Evolutionary conservation across 2,329 filamentous ascomycete species (phyloP), one percentile per base, ranked within the genome.

Genomic region (Cercospora beticola): DNA sequence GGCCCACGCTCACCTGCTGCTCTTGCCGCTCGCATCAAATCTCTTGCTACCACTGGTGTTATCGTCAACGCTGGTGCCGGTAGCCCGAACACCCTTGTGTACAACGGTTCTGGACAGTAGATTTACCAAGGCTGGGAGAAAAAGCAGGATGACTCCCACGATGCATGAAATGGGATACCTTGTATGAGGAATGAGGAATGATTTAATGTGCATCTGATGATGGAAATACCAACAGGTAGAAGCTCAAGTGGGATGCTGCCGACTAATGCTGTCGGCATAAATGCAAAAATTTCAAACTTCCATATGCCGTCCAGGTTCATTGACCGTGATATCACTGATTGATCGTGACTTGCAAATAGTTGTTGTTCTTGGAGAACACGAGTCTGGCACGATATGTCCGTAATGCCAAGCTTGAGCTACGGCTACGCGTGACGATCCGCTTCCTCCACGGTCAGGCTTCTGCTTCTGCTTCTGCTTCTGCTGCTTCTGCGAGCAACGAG

Each of bases 21-120:
- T 30, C 82, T 89, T 26, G 83, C 82, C 73, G 57, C 76, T 63
- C 83, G 83, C 73, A 82, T 89, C 71, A 75, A 79, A 72, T 74
- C 76, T 62, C 80, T 84, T 26, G 78, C 81, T 31, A 79, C 79
- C 68, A 80, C 79, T 70, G 68, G 69, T 66, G 78, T 78, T 67
- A 21, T 72, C 10, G 54, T 21, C 57, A 40, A 49, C 18, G 36
- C 57, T 23, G 64, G 69, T 31, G 66, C 68, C 40, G 57, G 81
- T 70, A 86, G 84, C 64, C 72, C 76, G 72, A 88, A 88, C 81
- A 74, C 80, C 67, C 81, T 89, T 62, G 85, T 83, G 68, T 87
- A 86, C 80, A 88, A 88, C 79, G 85, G 84, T 2, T 54, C 49
- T 10, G 49, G 49, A 3, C 21, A 26, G 3, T 54, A 28, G 2